phyloP scores from a whole-genome alignment of 225 moss, liverwort and hornwort genomes.

The Marchantia polymorpha region DNA sequence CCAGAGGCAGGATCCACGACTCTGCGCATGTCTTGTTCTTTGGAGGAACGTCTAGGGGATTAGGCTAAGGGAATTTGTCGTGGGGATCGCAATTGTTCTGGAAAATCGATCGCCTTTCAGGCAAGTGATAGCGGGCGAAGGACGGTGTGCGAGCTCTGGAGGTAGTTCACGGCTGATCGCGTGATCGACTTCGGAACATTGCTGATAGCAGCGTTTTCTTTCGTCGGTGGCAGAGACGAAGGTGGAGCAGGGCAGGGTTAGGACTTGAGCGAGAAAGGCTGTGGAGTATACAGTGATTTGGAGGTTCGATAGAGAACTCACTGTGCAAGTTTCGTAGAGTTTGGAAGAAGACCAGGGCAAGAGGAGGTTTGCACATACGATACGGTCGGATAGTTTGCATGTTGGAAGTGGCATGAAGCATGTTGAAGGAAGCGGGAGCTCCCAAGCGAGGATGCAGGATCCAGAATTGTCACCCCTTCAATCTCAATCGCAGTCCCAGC shows the following conservation, averaged over 20 bases:
- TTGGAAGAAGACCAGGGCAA: neutral
- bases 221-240: neutral
- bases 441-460: constrained; percentile 50
- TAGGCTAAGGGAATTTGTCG: neutral
- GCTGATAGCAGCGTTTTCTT: neutral
- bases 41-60: neutral
- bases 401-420: constrained; percentile 78
- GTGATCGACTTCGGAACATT: neutral
- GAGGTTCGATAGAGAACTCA: neutral
- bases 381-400: constrained; percentile 32
- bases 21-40: neutral
- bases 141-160: neutral
- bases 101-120: neutral
- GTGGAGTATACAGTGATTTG: neutral
- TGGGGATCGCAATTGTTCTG: neutral
- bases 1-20: neutral
- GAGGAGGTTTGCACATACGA: neutral
- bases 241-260: neutral
- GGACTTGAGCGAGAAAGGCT: neutral
- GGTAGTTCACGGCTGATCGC: neutral
- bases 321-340: too few relatives aligned
- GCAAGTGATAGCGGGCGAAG: neutral
- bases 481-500: constrained; percentile 41
- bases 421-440: constrained; percentile 72
- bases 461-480: constrained; percentile 36